Base-by-base conservation (phyloP, 768 basidiomycete genomes). In the Boletus rubropictus region DNA sequence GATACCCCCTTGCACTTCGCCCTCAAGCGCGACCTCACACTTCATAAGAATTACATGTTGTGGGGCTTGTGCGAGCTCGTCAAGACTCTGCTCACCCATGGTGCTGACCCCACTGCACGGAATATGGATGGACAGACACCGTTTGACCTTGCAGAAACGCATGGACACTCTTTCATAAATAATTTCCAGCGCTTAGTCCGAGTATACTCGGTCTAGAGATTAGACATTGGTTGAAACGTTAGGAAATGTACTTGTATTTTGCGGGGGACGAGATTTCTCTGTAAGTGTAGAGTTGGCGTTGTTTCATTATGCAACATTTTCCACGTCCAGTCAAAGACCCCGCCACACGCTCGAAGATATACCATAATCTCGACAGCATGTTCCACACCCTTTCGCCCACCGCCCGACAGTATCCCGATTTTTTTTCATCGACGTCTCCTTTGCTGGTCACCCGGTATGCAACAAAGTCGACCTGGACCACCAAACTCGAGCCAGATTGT, bases 341-440 rank as follows among this genome's bases (percentile, higher is more conserved):
- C n/a, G n/a, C n/a, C n/a, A n/a, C n/a, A n/a, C n/a, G n/a, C n/a
- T n/a, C n/a, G n/a, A n/a, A n/a, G n/a, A n/a, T n/a, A n/a, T n/a
- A n/a, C n/a, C n/a, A 44, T 41, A 20, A 44, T 44, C 43, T 40
- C 14, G 43, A 20, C 27, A 25, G 17, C 24, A 14, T 14, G 17
- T 6, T 40, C 14, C 17, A 6, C 24, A 42, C 20, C 17, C 15
- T 27, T 11, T 14, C 18, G 6, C 37, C 14, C 18, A 2, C 18
- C 9, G 17, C 18, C 18, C 11, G 1, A 1, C 12, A 28, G 11
- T 9, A 6, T 21, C 4, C 14, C 14, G 15, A 29, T 5, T 9
- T 8, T 21, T n/a, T 29, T 18, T 9, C 14, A 31, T 27, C 21
- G n/a, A 47, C 29, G 10, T 18, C 11, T 76, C 32, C 18, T 4